Base-by-base conservation (phyloP, 78 protist genomes). In the Dictyostelium capitatum region DNA sequence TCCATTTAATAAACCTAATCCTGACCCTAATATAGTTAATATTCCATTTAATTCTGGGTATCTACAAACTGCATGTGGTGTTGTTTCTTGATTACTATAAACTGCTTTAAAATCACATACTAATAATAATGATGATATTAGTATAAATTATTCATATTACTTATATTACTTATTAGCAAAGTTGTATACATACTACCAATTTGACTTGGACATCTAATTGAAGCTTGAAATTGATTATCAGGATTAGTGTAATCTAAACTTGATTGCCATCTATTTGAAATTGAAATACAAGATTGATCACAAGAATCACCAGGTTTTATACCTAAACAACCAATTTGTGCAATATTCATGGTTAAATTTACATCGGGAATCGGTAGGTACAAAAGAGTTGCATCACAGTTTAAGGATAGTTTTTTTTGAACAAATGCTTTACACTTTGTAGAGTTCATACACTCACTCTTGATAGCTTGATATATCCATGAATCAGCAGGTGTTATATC, bases 41-140 rank as follows among this genome's bases (percentile, higher is more conserved):
- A 84, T 59, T 4, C 83, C 83, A 54, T 54, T 59, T 43, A 84
- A 50, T 19, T 84, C 92, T 46, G 92, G 92, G 19, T 84, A 84
- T 75, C 92, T 84, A 62, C 92, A 84, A 19, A 84, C 92, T 59
- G 83, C 92, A 75, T 84, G 92, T 12, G 92, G 92, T 28, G 64
- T 11, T 11, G 77, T 84, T 50, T 84, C 92, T 59, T 72, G 64
- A 37, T 11, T 69, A 46, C 78, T 74, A 74, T 84, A 84, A 5
- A 74, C 62, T 15, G 92, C 92, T 75, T 84, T 84, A 20, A 84
- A 84, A 47, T 84, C 92, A 84, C 92, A 84, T 43, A 80, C 92
- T 37, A 37, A 37, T 2, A 37, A 37, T 37, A 37, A 37, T 37
- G 2, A 37, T 37, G 43, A 37, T 37, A 37, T 37, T 37, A 37